Evolutionary conservation across 2,329 filamentous ascomycete species (phyloP).

Genomic region (Phaeophleospora eucalypticola): DNA sequence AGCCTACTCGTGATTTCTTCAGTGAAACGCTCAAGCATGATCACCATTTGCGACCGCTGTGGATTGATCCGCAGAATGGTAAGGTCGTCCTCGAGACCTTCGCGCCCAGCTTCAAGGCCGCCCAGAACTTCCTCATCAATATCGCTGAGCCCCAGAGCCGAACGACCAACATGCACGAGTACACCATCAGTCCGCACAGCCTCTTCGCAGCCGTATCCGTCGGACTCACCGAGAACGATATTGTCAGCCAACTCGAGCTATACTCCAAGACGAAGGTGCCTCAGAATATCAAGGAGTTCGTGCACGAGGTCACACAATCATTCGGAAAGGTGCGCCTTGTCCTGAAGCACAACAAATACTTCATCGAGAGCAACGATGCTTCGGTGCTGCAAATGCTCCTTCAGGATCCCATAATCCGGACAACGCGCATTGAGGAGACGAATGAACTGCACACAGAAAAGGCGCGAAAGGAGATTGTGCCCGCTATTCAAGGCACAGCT

Average conservation of each 20-base stretch:
- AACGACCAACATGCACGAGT: slow-evolving; percentile 89
- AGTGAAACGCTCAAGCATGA: slow-evolving; percentile 80
- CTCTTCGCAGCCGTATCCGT: slow-evolving; percentile 94
- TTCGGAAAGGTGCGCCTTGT: slow-evolving; percentile 97
- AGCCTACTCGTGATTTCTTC: slow-evolving; percentile 70
- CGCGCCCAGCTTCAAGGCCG: slow-evolving; percentile 77
- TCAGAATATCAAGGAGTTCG: slow-evolving; percentile 73
- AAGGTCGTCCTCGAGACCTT: slow-evolving; percentile 93
- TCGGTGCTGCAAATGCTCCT: slow-evolving; percentile 82
- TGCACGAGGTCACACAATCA: slow-evolving; percentile 76
- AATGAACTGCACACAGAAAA: slow-evolving; percentile 73
- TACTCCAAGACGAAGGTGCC: slow-evolving; percentile 87
- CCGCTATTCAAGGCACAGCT: slow-evolving; percentile 92
- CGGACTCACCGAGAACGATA: slow-evolving; percentile 82
- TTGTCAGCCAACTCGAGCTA: slow-evolving; percentile 80
- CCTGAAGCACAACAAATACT: slow-evolving; percentile 90
- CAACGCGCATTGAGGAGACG: slow-evolving; percentile 68
- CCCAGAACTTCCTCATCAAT: slow-evolving; percentile 91
- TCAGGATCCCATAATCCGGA: slow-evolving; percentile 75
- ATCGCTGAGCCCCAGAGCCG: slow-evolving; percentile 90
- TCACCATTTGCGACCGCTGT: slow-evolving; percentile 83
- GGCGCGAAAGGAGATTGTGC: slow-evolving; percentile 77
- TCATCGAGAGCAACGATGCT: slow-evolving; percentile 85
- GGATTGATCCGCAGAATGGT: slow-evolving; percentile 84
- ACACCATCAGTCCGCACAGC: slow-evolving; percentile 84